A percentile compares a stretch with the other conserved stretches of the same genome.
Conservation (phyloP, 352 stramenopile species). For the Phytophthora pini region DNA sequence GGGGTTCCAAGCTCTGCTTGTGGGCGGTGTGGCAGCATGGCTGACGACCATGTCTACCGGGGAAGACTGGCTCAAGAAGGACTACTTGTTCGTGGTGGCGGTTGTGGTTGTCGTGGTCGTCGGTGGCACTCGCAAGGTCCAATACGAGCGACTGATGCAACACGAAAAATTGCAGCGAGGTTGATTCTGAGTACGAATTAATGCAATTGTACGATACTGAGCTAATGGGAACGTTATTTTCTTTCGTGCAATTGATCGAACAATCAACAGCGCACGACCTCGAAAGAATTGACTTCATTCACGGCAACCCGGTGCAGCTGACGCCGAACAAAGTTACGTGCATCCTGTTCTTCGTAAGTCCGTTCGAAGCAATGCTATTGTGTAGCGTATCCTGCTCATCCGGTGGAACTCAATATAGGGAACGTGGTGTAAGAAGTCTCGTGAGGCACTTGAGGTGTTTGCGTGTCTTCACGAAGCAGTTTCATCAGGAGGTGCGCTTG, state of each 20-base stretch:
- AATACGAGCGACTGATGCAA: constrained; percentile 57
- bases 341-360: constrained; percentile 79
- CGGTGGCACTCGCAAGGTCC: constrained; percentile 56
- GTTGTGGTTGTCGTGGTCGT: constrained; percentile 63
- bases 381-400: constrained; percentile 11
- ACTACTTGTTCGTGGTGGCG: constrained; percentile 68
- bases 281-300: constrained; percentile 62
- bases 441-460: constrained; percentile 57
- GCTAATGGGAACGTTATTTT: not conserved
- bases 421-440: constrained; percentile 68
- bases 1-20: constrained; percentile 41
- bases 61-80: constrained; percentile 55
- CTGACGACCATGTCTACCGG: constrained; percentile 57
- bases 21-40: constrained; percentile 57
- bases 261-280: constrained; percentile 39
- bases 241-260: not conserved
- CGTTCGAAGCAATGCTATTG: not conserved
- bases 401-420: constrained; percentile 35
- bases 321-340: constrained; percentile 69
- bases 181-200: not conserved
- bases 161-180: constrained; percentile 26
- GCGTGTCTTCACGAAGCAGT: constrained; percentile 45
- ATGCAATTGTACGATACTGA: not conserved
- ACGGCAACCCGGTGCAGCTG: constrained; percentile 56
- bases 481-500: constrained; percentile 39